Evolutionary conservation across 225 moss, liverwort and hornwort genomes (phyloP).

Genomic region (Thuidium tamariscinum): DNA sequence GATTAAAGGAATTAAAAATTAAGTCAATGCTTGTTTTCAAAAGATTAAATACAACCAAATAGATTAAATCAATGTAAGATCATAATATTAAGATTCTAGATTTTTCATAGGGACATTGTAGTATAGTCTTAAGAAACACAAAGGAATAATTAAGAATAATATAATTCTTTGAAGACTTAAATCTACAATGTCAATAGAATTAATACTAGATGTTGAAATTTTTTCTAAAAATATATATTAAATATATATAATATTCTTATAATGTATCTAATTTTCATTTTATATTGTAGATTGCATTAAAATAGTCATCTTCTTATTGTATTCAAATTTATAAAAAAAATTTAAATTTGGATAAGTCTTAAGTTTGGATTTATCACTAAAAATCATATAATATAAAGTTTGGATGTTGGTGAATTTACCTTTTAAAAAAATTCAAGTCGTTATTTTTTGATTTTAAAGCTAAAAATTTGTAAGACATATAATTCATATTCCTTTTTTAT

Average conservation of each 20-base stretch:
- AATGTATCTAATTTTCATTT: neutral
- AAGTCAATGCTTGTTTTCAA: accelerated
- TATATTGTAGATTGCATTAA: neutral
- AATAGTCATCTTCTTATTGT: accelerated
- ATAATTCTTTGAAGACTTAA: neutral
- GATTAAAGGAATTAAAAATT: no score
- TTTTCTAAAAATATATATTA: neutral
- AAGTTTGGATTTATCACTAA: neutral
- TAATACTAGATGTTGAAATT: no score
- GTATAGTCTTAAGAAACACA: no score
- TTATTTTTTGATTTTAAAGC: neutral
- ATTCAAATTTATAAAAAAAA: neutral
- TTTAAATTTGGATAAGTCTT: accelerated
- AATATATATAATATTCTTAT: neutral
- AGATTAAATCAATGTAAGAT: neutral
- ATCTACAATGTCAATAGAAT: neutral
- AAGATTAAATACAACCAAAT: neutral
- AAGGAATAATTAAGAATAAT: neutral
- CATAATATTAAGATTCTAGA: no score
- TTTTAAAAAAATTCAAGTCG: neutral
- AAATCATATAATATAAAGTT: neutral
- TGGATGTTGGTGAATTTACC: neutral
- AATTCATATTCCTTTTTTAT: neutral
- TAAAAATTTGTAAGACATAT: neutral
- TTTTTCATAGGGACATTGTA: neutral